A percentile compares a stretch with the other conserved stretches of the same genome.
Evolutionary conservation across 2,329 filamentous ascomycete species (phyloP).

Genomic region (Penicillium frequentans): DNA sequence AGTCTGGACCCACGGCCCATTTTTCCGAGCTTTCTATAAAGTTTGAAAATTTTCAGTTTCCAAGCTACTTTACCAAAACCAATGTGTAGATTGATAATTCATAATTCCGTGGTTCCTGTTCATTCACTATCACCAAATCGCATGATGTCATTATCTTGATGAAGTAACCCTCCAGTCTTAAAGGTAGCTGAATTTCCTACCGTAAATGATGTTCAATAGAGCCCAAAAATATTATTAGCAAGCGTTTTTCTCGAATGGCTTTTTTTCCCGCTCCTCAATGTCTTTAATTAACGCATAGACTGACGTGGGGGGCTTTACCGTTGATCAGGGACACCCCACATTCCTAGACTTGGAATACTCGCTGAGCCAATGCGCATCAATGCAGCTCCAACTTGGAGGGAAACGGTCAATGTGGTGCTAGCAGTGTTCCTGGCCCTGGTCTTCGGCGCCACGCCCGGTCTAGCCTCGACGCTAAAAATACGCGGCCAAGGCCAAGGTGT

Average conservation of each 20-base stretch:
- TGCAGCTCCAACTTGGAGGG: neutral
- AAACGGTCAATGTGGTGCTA: neutral
- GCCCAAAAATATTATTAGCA: too few relatives aligned
- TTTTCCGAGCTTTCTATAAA: neutral
- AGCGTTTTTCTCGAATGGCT: too few relatives aligned
- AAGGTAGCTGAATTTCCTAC: too few relatives aligned
- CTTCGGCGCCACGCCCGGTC: slow-evolving; percentile 4
- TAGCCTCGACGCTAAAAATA: slow-evolving; percentile 16
- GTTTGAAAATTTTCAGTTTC: neutral
- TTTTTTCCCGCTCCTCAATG: neutral
- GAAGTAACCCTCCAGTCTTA: too few relatives aligned
- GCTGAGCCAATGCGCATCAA: neutral
- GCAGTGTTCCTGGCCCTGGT: neutral
- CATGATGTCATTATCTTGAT: too few relatives aligned
- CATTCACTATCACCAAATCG: too few relatives aligned
- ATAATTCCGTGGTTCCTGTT: neutral
- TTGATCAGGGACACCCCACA: neutral
- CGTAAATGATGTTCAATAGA: too few relatives aligned
- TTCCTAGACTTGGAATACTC: neutral
- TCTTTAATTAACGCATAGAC: neutral
- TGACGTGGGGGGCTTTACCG: neutral
- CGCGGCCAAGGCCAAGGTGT: slow-evolving; percentile 11
- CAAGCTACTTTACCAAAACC: neutral
- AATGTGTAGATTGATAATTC: neutral
- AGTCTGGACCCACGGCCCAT: neutral